Percentiles rank a stretch among this genome's conserved stretches.
Conservation (phyloP, 2,329 filamentous ascomycete species). For the Aspergillus sp. region DNA sequence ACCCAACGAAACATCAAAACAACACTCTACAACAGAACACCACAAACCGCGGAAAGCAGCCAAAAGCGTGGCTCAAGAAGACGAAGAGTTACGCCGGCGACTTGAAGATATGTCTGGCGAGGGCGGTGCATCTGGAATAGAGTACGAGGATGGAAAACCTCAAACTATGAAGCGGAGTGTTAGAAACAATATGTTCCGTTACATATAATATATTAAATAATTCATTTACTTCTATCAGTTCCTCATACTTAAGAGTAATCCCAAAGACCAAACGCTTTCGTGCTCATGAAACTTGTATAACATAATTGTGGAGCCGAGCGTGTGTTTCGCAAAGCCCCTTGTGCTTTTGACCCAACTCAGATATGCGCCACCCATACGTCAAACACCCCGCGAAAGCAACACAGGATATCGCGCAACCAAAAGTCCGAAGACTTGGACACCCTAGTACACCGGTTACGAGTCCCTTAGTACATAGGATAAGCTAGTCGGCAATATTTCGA, state of each 20-base stretch:
- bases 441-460: not conserved
- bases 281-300: not conserved
- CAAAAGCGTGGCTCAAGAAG: conserved; percentile 63
- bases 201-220: conserved; percentile 49
- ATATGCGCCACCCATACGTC: conserved; percentile 1
- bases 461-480: not conserved
- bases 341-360: not conserved
- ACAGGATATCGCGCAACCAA: not conserved
- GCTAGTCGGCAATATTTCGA: not conserved
- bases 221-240: not conserved
- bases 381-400: not conserved
- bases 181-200: conserved; percentile 74
- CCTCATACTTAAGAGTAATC: not conserved
- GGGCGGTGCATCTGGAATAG: conserved; percentile 69
- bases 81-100: conserved; percentile 65
- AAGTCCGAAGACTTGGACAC: conserved; percentile 1
- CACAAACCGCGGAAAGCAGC: conserved; percentile 26
- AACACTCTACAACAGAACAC: conserved; percentile 4
- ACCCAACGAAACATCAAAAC: not conserved
- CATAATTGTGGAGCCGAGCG: not conserved
- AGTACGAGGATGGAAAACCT: conserved; percentile 73
- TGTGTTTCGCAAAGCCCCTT: not conserved
- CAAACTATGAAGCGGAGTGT: conserved; percentile 72
- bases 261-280: not conserved
- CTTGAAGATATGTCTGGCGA: conserved; percentile 68